phyloP scores from a whole-genome alignment of 495 filamentous ascomycete genomes.

The Penicillium roqueforti region DNA sequence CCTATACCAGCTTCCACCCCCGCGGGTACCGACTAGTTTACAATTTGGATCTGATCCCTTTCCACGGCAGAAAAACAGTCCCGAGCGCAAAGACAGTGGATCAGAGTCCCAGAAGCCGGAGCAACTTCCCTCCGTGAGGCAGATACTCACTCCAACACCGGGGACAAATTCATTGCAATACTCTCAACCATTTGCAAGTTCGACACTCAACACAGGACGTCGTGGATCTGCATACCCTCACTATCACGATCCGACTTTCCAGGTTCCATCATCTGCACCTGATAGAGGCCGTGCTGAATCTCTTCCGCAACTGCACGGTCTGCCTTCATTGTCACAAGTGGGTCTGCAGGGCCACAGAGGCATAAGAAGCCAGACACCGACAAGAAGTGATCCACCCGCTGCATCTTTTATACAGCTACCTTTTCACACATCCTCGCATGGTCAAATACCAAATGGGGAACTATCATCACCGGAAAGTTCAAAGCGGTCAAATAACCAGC shows the following conservation, averaged over 20 bases:
- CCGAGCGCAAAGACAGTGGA: slow-evolving; percentile 22
- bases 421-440: slow-evolving; percentile 16
- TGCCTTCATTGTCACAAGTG: slow-evolving; percentile 38
- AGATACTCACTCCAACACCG: slow-evolving; percentile 40
- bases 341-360: slow-evolving; percentile 22
- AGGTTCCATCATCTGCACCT: slow-evolving; percentile 15
- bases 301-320: slow-evolving; percentile 19
- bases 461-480: slow-evolving; percentile 21
- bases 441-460: slow-evolving; percentile 15
- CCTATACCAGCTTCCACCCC: slow-evolving; percentile 51
- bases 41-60: slow-evolving; percentile 45
- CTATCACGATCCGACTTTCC: slow-evolving; percentile 21
- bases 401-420: slow-evolving; percentile 11
- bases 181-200: slow-evolving; percentile 22
- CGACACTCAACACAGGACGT: slow-evolving; percentile 17
- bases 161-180: slow-evolving; percentile 34
- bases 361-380: slow-evolving; percentile 17
- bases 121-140: slow-evolving; percentile 47
- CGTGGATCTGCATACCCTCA: slow-evolving; percentile 21
- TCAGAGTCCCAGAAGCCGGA: slow-evolving; percentile 24
- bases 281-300: slow-evolving; percentile 26
- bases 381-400: slow-evolving; percentile 22
- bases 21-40: slow-evolving; percentile 37
- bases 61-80: slow-evolving; percentile 27
- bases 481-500: slow-evolving; percentile 15